Conservation (phyloP, 257 asterid genomes). For the Plectranthus barbatus region DNA sequence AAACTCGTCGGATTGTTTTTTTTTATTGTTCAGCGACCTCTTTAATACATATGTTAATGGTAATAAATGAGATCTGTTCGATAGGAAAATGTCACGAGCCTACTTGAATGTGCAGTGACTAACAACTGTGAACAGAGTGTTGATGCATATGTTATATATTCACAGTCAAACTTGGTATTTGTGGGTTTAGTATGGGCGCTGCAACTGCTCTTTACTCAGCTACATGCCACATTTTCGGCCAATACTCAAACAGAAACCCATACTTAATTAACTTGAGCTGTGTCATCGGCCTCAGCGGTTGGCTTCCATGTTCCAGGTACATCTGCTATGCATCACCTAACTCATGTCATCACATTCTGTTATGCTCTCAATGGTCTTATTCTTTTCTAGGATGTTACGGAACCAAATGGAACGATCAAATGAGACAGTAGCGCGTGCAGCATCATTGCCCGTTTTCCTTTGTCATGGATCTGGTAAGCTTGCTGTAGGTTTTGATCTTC, state of each 20-base stretch:
- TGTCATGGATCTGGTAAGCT: slow-evolving; percentile 81
- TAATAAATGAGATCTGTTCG: not conserved
- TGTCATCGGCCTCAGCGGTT: slow-evolving; percentile 65
- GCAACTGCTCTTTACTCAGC: slow-evolving; percentile 82
- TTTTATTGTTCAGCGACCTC: not conserved
- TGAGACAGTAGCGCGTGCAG: slow-evolving; percentile 55
- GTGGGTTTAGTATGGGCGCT: slow-evolving; percentile 91
- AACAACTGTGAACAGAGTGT: not conserved
- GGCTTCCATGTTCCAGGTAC: slow-evolving; percentile 84
- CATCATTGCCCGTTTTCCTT: slow-evolving; percentile 56
- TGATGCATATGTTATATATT: not conserved
- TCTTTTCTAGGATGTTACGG: slow-evolving; percentile 47
- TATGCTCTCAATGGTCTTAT: slow-evolving; percentile 11
- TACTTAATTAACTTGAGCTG: slow-evolving; percentile 46
- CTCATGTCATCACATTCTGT: not conserved
- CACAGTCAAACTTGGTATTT: slow-evolving; percentile 72
- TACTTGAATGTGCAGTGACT: not conserved
- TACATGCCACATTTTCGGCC: slow-evolving; percentile 50
- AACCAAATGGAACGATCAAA: slow-evolving; percentile 42
- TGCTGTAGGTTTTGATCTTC: not conserved
- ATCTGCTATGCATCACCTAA: not conserved
- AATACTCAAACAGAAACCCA: slow-evolving; percentile 39
- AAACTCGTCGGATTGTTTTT: not conserved
- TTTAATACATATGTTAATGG: not conserved
- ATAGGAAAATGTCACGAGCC: not conserved